phyloP scores from a whole-genome alignment of 768 basidiomycete species.

The Strobilomyces dryophilus region DNA sequence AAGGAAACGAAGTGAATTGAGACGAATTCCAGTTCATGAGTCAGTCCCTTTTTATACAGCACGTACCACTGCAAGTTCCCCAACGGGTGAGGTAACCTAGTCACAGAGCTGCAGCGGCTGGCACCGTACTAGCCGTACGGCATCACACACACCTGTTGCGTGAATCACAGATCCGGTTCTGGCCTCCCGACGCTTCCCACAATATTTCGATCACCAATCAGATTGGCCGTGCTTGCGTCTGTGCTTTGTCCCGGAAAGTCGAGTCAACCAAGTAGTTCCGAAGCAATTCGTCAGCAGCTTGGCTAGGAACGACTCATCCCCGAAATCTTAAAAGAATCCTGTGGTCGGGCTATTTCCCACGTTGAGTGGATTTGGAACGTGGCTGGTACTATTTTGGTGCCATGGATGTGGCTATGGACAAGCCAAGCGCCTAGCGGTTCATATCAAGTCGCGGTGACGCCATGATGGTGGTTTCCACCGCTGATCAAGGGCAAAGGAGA shows the following conservation, averaged over 20 bases:
- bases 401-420: neutral
- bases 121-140: slow-evolving; percentile 23
- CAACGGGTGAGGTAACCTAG: slow-evolving; percentile 30
- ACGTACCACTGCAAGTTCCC: slow-evolving; percentile 26
- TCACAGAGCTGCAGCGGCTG: slow-evolving; percentile 31
- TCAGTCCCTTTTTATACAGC: slow-evolving; percentile 29
- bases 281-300: slow-evolving; percentile 12
- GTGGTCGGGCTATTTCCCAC: slow-evolving; percentile 15
- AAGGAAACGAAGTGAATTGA: slow-evolving; percentile 3
- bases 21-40: neutral
- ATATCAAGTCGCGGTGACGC: neutral
- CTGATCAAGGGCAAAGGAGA: slow-evolving; percentile 17
- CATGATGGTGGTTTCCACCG: slow-evolving; percentile 16
- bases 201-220: slow-evolving; percentile 18
- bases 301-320: slow-evolving; percentile 23
- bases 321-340: slow-evolving; percentile 8
- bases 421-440: slow-evolving; percentile 7
- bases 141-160: slow-evolving; percentile 25
- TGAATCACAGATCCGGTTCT: slow-evolving; percentile 23
- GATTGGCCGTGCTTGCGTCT: slow-evolving; percentile 21
- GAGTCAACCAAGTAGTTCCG: slow-evolving; percentile 11
- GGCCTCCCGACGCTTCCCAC: slow-evolving; percentile 16
- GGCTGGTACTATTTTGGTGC: slow-evolving; percentile 13
- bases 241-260: slow-evolving; percentile 18
- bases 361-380: slow-evolving; percentile 4